These are phyloP conservation scores for Aplosporella prunicola DNA, from an alignment of 2,329 filamentous ascomycete species.

Conservation along the genomic window DNA sequence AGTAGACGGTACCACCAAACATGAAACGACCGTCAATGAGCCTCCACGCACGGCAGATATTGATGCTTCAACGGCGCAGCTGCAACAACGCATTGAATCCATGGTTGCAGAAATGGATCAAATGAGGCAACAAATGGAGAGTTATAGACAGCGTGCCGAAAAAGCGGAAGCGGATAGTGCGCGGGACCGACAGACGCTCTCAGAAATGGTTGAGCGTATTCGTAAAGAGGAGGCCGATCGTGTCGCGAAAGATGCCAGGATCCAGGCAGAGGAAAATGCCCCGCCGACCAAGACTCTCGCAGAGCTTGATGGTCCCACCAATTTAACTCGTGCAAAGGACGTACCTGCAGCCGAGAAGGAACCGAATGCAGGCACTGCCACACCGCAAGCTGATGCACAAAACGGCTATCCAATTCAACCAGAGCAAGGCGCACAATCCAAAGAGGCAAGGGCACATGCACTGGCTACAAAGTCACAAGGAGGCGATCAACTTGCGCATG, in stretches of 20 bases:
- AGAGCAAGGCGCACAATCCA: constrained; percentile 18
- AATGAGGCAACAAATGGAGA: constrained; percentile 69
- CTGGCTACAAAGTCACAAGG: constrained; percentile 19
- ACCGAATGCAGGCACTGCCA: not conserved
- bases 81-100: constrained; percentile 63
- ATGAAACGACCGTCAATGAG: constrained; percentile 13
- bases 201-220: constrained; percentile 80
- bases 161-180: constrained; percentile 69
- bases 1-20: constrained; percentile 7
- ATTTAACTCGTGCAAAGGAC: constrained; percentile 16
- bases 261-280: constrained; percentile 20
- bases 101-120: constrained; percentile 74
- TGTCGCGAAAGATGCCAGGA: constrained; percentile 33
- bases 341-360: constrained; percentile 14
- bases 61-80: constrained; percentile 35
- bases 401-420: constrained; percentile 23
- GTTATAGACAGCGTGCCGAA: constrained; percentile 69
- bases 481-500: constrained; percentile 21
- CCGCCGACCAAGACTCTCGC: constrained; percentile 10
- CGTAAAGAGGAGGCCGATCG: constrained; percentile 55
- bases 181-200: constrained; percentile 61
- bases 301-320: constrained; percentile 16
- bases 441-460: constrained; percentile 17
- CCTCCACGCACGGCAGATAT: constrained; percentile 23
- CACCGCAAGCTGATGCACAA: constrained; percentile 15